Evolutionary conservation across 129 eudicot genomes (phyloP), one percentile per base, ranked within the genome.

Genomic region (Cynara cardunculus): DNA sequence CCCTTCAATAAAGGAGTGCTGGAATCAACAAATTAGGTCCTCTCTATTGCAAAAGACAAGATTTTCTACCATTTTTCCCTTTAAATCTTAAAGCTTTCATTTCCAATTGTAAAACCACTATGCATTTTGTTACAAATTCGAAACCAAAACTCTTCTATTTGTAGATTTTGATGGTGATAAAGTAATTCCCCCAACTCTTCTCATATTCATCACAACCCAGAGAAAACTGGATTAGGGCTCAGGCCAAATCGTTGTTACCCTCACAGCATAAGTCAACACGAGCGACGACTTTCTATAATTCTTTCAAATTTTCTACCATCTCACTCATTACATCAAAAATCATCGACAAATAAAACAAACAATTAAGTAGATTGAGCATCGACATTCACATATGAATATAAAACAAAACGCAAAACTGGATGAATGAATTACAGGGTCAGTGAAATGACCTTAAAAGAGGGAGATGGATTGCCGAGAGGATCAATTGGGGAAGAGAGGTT

Each of bases 361-460:
- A 68, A 16, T 22, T 4, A 78, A n/a, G 5, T 61, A 35, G 5
- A 39, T 24, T 67, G 18, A 16, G 27, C 59, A 72, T n/a, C 64
- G 21, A 16, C 19, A 28, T 61, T 26, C 34, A 64, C 19, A 12
- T 5, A 19, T 64, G 2, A 56, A 56, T 56, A 67, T 1, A 71
- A 24, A 11, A 28, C 4, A 66, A 82, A 18, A 73, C 8, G 3
- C 30, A 35, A 65, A 82, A 25, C 16, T 77, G 37, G 34, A 74
- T 16, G n/a, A 73, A 67, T 30, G 1, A 32, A 59, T 27, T 26
- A 39, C 1, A 8, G 44, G 64, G 49, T 35, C 8, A 4, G 18
- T 25, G 35, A 25, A 26, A 2, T 4, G 31, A 92, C 94, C 97
- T 84, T 88, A 77, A 88, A 92, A 69, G 95, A 87, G 27, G 89